Conservation (phyloP, 176 grass and related monocot species). For the Panicum miliaceum region DNA sequence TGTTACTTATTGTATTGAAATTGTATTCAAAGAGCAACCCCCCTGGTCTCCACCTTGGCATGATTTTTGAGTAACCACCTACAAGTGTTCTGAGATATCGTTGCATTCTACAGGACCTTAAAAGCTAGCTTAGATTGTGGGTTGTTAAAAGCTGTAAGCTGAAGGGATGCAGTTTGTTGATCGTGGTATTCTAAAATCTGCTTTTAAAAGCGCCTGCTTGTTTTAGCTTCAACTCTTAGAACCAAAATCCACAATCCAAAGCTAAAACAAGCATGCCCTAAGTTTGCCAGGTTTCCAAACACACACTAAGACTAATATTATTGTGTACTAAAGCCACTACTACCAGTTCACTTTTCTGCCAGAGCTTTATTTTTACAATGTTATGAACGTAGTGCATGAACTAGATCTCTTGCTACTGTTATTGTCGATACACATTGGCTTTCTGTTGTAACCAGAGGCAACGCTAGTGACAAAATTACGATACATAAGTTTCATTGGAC, state of each 20-base stretch:
- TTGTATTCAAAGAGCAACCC: not conserved
- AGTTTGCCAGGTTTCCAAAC: not conserved
- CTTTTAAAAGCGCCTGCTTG: not conserved
- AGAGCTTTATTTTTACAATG: not conserved
- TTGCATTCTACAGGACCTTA: not conserved
- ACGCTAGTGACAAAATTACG: too few relatives aligned
- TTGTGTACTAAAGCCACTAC: not conserved
- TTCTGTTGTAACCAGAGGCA: not conserved
- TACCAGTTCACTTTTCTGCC: not conserved
- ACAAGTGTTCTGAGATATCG: not conserved
- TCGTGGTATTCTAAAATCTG: not conserved
- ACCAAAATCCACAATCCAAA: not conserved
- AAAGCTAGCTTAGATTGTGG: not conserved
- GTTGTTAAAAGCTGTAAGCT: not conserved
- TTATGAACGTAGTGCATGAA: constrained; percentile 3
- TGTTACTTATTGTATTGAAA: not conserved
- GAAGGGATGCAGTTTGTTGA: not conserved
- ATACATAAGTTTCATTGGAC: too few relatives aligned
- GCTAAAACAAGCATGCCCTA: not conserved
- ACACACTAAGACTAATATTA: not conserved
- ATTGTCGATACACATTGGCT: not conserved
- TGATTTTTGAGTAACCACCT: not conserved
- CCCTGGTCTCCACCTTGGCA: not conserved
- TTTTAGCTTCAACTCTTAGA: not conserved
- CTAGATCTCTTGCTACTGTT: not conserved